Base-by-base conservation (phyloP, 2,329 filamentous ascomycete species). In the Colletotrichum graminicola region DNA sequence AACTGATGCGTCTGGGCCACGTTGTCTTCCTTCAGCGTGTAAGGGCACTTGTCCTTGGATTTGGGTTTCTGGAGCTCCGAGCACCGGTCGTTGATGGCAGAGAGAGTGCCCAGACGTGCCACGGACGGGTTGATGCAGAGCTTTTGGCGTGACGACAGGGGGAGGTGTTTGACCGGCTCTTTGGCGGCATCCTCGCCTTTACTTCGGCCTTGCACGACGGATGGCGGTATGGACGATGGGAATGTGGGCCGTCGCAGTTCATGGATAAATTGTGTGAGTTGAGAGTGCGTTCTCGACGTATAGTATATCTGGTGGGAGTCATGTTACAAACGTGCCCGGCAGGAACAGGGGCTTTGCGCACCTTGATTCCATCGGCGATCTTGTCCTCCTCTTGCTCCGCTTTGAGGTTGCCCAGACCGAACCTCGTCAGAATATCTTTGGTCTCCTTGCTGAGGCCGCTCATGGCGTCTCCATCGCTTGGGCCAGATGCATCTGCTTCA, bases 51-150 rank as follows among this genome's bases (percentile, higher is more conserved):
- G 16, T 91, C 87, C 66, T 88, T 85, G 1, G 89, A 83, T 67
- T 88, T 87, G 0, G 93, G 84, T 79, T 97, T 92, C 78, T 99
- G 96, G 32, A 99, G 84, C 77, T 99, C 96, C 8, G 95, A 85
- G 77, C 96, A 99, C 16, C 92, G 89, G 79, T 99, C 96, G 77
- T 98, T 99, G 82, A 99, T 97, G 7, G 94, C 94, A 0, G 93
- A 91, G 1, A 92, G 85, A 0, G 89, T 89, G 52, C 88, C 87
- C 2, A 98, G 88, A 16, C 88, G 89, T 32, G 88, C 86, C 1
- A 99, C 95, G 39, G 91, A 88, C 0, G 92, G 89, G 75, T 99
- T 98, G 81, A 99, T 97, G 80, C 96, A 99, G 11, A 91, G 86
- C 70, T 94, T 93, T 78, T 97, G 96, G 5, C 95, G 89, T 0